phyloP scores from a whole-genome alignment of 2,329 filamentous ascomycete genomes.

The Pseudopyricularia cyperi region DNA sequence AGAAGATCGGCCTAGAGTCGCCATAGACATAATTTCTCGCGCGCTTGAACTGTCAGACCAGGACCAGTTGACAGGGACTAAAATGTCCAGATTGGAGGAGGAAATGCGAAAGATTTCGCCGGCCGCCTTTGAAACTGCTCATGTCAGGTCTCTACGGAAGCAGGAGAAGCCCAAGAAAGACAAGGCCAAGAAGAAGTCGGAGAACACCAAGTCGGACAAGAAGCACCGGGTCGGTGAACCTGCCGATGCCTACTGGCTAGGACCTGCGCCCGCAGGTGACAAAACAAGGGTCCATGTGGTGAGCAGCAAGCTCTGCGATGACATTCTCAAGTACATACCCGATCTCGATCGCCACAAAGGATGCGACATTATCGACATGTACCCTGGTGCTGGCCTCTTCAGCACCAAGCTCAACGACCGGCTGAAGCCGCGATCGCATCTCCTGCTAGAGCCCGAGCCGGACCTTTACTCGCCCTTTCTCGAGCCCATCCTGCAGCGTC shows the following conservation, averaged over 20 bases:
- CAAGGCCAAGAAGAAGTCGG: slow-evolving; percentile 1
- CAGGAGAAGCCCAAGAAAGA: background rate
- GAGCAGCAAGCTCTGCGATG: slow-evolving; percentile 43
- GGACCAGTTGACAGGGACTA: background rate
- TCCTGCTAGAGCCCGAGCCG: slow-evolving; percentile 64
- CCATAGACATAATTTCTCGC: background rate
- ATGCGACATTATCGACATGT: slow-evolving; percentile 78
- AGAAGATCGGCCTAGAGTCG: background rate
- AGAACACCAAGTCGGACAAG: too few species aligned
- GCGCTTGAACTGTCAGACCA: background rate
- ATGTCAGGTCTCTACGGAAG: background rate
- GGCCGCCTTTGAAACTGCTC: background rate
- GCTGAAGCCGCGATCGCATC: slow-evolving; percentile 67
- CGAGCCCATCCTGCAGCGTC: slow-evolving; percentile 35
- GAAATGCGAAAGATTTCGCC: background rate
- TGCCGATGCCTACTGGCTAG: background rate
- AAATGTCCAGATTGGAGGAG: background rate
- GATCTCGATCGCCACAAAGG: slow-evolving; percentile 58
- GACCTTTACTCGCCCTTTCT: slow-evolving; percentile 49
- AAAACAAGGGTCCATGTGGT: slow-evolving; percentile 38
- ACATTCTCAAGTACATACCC: slow-evolving; percentile 56
- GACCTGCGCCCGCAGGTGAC: slow-evolving; percentile 12
- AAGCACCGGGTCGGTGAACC: background rate
- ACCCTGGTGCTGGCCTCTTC: slow-evolving; percentile 69
- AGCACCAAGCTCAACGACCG: slow-evolving; percentile 61